These are phyloP conservation scores for Thalassiosira ordinaria DNA, from an alignment of 352 stramenopile species.

Conservation along the genomic window DNA sequence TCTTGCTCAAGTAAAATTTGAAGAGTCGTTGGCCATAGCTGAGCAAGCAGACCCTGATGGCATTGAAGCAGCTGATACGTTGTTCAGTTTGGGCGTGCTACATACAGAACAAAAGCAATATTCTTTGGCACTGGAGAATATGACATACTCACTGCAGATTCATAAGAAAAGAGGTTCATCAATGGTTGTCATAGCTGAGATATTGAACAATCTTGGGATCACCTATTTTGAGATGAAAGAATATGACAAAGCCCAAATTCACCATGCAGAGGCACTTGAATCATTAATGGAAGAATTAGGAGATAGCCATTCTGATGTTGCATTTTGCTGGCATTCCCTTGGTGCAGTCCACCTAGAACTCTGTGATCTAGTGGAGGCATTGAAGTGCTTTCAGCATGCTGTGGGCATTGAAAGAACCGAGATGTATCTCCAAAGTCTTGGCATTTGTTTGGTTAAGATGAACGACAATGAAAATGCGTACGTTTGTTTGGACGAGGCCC, in stretches of 20 bases:
- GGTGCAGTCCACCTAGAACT: slow-evolving; percentile 58
- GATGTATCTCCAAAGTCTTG: slow-evolving; percentile 60
- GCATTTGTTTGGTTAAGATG: slow-evolving; percentile 58
- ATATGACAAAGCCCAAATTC: slow-evolving; percentile 62
- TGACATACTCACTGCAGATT: slow-evolving; percentile 59
- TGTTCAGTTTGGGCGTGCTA: slow-evolving; percentile 66
- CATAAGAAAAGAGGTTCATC: slow-evolving; percentile 52
- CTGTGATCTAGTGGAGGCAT: slow-evolving; percentile 47
- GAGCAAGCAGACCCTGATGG: slow-evolving; percentile 45
- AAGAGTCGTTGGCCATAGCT: slow-evolving; percentile 61
- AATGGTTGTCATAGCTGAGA: slow-evolving; percentile 54
- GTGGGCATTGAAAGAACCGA: slow-evolving; percentile 64
- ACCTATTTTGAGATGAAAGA: slow-evolving; percentile 70
- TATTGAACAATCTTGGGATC: slow-evolving; percentile 77
- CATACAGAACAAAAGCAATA: slow-evolving; percentile 67
- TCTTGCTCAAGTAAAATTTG: slow-evolving; percentile 58
- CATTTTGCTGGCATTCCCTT: slow-evolving; percentile 71
- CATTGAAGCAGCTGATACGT: slow-evolving; percentile 53
- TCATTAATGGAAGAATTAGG: slow-evolving; percentile 62
- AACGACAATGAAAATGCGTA: slow-evolving; percentile 71
- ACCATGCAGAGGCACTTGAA: slow-evolving; percentile 68
- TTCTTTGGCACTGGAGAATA: slow-evolving; percentile 55
- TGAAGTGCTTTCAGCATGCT: slow-evolving; percentile 64
- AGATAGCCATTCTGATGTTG: slow-evolving; percentile 64
- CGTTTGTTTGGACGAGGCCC: slow-evolving; percentile 63